Base-by-base conservation (phyloP, 768 basidiomycete genomes). In the Rhizopogon vesiculosus region DNA sequence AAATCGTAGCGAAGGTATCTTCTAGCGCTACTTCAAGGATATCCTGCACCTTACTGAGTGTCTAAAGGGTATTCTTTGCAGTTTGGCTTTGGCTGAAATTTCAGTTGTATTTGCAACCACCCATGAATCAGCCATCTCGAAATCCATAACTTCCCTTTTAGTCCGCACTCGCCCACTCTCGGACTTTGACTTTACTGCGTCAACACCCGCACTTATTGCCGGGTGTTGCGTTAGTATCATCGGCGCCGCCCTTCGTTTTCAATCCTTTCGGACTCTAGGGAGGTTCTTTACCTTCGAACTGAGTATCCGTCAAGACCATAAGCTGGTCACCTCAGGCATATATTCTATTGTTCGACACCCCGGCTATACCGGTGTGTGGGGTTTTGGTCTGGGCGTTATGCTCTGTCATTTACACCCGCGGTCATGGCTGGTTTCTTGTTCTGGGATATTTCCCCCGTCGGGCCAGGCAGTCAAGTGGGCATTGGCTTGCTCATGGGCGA, bases 331-430 rank as follows among this genome's bases (percentile, higher is more conserved):
- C 4, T 56, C 59, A 9, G 75, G 75, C 0, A 75, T 75, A 7
- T 78, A 78, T 59, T 56, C 66, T 31, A 45, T 65, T 39, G 74
- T 77, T 18, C 72, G 74, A n/a, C 76, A 77, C 55, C 76, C 76
- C 13, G 42, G 56, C 31, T 58, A 58, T n/a, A 22, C 42, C 3
- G 55, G 55, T 28, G 57, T 29, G 3, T 22, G 56, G 3, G 39
- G 63, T 28, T 18, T 42, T 29, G 28, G 55, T n/a, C 29, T 41
- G 8, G 60, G 61, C 25, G 1, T 55, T 13, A 51, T 46, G 35
- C 29, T 54, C 13, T 43, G 43, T n/a, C 49, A 49, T 22, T 35
- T 53, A 1, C 22, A 41, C 10, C 45, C 38, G 5, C 61, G 42
- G 10, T 61, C 61, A 31, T 56, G 45, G 48, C 19, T 45, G 42